These are phyloP conservation scores for Fraxinus anomala DNA, from an alignment of 257 asterid species.

Conservation along the genomic window DNA sequence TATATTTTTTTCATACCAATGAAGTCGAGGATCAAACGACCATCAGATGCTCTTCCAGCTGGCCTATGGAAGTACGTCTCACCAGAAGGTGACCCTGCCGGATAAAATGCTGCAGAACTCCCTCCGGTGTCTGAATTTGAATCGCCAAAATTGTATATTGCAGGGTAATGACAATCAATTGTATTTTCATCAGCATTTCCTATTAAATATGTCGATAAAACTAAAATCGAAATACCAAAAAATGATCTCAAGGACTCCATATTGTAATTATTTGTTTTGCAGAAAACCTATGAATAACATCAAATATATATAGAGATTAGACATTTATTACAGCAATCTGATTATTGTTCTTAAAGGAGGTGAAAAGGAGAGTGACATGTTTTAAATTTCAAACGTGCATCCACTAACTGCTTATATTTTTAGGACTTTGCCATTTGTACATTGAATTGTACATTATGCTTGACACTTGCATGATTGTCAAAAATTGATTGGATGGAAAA, in stretches of 20 bases:
- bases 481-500: no score
- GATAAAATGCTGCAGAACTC: conserved; percentile 53
- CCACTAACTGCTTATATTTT: background rate
- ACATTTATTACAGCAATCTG: background rate
- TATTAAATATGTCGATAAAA: background rate
- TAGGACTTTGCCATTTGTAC: no score
- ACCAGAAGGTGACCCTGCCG: conserved; percentile 45
- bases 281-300: background rate
- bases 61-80: conserved; percentile 54
- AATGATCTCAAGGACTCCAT: background rate
- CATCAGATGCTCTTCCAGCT: conserved; percentile 60
- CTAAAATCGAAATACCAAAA: background rate
- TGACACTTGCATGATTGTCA: no score
- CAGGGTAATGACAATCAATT: conserved; percentile 42
- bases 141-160: conserved; percentile 67
- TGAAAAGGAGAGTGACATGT: background rate
- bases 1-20: conserved; percentile 33
- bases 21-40: conserved; percentile 69
- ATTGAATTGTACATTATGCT: no score
- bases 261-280: background rate
- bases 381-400: no score
- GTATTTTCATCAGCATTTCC: conserved; percentile 17
- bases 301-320: no score
- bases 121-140: conserved; percentile 79
- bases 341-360: background rate